Conservation (phyloP, 768 basidiomycete species). For the Neoboletus magnificus region DNA sequence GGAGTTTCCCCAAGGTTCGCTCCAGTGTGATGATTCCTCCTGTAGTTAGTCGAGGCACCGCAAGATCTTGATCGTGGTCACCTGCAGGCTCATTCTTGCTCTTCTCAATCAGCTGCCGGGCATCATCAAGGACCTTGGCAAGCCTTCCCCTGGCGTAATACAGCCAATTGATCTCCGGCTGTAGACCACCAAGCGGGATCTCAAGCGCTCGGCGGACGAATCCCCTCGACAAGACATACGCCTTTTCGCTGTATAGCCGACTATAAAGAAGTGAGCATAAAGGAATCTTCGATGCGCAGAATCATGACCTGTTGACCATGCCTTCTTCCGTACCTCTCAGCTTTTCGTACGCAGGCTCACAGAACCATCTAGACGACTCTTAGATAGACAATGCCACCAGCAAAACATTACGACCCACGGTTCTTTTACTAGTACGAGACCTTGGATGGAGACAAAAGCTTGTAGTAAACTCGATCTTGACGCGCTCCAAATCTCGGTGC, state of each 20-base stretch:
- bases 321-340: conserved; percentile 88
- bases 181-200: conserved; percentile 67
- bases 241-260: conserved; percentile 90
- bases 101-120: conserved; percentile 62
- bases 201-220: conserved; percentile 90
- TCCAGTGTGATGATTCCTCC: conserved; percentile 78
- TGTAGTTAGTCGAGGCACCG: conserved; percentile 73
- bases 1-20: conserved; percentile 68
- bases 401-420: conserved; percentile 54
- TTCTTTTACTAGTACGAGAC: conserved; percentile 87
- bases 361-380: conserved; percentile 63
- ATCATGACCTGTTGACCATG: conserved; percentile 69
- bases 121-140: conserved; percentile 63
- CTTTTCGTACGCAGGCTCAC: conserved; percentile 93
- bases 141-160: conserved; percentile 66
- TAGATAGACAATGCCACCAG: conserved; percentile 1
- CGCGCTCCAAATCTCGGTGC: conserved; percentile 83
- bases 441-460: conserved; percentile 91
- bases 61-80: conserved; percentile 38
- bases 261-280: conserved; percentile 37
- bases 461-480: conserved; percentile 84
- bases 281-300: background rate
- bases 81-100: conserved; percentile 43
- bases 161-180: conserved; percentile 68
- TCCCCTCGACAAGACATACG: conserved; percentile 84